phyloP scores from a whole-genome alignment of 1,284 basidiomycete species.

The Gomphus sp. region DNA sequence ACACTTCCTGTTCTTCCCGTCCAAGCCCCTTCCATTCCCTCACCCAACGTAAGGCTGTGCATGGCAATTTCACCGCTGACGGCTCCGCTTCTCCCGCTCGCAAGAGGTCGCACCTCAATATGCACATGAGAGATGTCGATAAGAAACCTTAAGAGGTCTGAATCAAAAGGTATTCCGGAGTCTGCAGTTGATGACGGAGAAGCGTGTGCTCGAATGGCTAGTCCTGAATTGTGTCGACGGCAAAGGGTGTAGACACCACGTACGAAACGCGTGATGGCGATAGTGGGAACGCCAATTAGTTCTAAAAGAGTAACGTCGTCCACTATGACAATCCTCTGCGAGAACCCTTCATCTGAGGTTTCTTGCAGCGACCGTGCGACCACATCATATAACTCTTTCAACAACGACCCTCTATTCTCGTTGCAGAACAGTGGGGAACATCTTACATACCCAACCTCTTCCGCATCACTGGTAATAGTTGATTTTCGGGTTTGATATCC shows the following conservation, averaged over 20 bases:
- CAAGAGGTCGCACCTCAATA: slow-evolving; percentile 56
- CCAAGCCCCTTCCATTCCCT: slow-evolving; percentile 23
- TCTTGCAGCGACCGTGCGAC: background rate
- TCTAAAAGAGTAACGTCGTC: slow-evolving; percentile 58
- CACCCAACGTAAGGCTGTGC: background rate
- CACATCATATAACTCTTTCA: background rate
- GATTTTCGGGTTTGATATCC: slow-evolving; percentile 13
- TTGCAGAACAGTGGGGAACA: background rate
- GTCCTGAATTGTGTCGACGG: slow-evolving; percentile 24
- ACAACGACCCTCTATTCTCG: background rate
- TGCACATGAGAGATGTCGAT: slow-evolving; percentile 55
- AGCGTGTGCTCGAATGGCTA: slow-evolving; percentile 54
- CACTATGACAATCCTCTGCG: slow-evolving; percentile 39
- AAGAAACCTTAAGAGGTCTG: slow-evolving; percentile 42
- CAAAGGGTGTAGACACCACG: slow-evolving; percentile 50
- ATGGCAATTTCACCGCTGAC: slow-evolving; percentile 61
- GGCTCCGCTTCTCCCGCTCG: slow-evolving; percentile 62
- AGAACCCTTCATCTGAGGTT: background rate
- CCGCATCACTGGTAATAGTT: slow-evolving; percentile 11
- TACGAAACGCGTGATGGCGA: slow-evolving; percentile 43
- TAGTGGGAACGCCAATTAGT: slow-evolving; percentile 50
- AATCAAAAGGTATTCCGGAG: slow-evolving; percentile 6
- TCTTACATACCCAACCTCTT: slow-evolving; percentile 2
- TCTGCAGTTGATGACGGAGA: slow-evolving; percentile 44
- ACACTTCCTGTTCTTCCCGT: slow-evolving; percentile 42